These are phyloP conservation scores for Yamadazyma siamensis DNA, from an alignment of 1,139 yeast species.

Conservation along the genomic window DNA sequence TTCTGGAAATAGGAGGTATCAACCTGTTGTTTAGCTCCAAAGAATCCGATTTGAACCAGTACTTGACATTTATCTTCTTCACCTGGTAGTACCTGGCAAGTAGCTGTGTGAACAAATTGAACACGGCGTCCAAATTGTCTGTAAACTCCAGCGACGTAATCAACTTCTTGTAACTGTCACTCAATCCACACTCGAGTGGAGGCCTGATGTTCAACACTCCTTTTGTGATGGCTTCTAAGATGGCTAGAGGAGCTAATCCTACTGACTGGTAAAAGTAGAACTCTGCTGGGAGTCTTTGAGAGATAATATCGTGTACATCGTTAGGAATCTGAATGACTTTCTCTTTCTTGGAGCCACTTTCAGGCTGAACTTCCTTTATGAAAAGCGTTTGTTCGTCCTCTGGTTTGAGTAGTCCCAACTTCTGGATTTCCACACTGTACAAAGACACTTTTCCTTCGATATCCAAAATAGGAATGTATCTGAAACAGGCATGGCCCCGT, in stretches of 20 bases:
- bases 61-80: constrained; percentile 56
- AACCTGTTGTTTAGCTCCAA: constrained; percentile 51
- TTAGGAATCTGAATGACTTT: constrained; percentile 52
- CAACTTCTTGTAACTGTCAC: constrained; percentile 56
- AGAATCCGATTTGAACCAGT: constrained; percentile 56
- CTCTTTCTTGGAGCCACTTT: too few relatives aligned
- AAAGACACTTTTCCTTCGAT: constrained; percentile 68
- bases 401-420: constrained; percentile 22
- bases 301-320: constrained; percentile 78
- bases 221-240: constrained; percentile 65
- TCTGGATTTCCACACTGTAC: constrained; percentile 38
- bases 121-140: constrained; percentile 54
- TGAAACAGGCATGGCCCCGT: constrained; percentile 40
- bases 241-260: constrained; percentile 66
- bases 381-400: constrained; percentile 6
- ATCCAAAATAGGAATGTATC: constrained; percentile 65
- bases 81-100: constrained; percentile 85
- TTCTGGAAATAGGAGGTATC: constrained; percentile 35
- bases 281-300: constrained; percentile 87
- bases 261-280: constrained; percentile 75
- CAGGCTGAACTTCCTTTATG: constrained; percentile 1
- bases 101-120: constrained; percentile 67
- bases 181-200: constrained; percentile 65
- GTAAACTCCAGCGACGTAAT: constrained; percentile 45
- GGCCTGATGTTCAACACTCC: constrained; percentile 65